Evolutionary conservation across 2,329 filamentous ascomycete species (phyloP).

Genomic region (Alternaria conjuncta): DNA sequence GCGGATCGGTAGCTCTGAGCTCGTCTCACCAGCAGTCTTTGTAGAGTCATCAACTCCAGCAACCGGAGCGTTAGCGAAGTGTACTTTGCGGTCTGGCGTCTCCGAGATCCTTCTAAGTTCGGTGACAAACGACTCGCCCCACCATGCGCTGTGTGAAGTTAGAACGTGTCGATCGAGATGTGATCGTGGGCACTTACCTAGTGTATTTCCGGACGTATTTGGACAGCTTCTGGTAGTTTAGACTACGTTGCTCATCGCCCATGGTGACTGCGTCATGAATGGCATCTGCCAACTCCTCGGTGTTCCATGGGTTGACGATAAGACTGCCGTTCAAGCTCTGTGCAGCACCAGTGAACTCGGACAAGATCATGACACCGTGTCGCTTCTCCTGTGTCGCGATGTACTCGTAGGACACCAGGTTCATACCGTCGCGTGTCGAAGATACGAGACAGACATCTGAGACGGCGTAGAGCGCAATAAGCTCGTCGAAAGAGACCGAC

Average conservation of each 20-base stretch:
- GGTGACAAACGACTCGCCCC: slow-evolving; percentile 90
- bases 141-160: slow-evolving; percentile 74
- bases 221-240: slow-evolving; percentile 90
- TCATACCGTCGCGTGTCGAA: slow-evolving; percentile 98
- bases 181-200: slow-evolving; percentile 55
- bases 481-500: slow-evolving; percentile 91
- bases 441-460: slow-evolving; percentile 92
- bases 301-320: slow-evolving; percentile 99
- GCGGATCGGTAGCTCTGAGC: slow-evolving; percentile 1
- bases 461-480: slow-evolving; percentile 90
- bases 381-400: slow-evolving; percentile 91
- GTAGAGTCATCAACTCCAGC: slow-evolving; percentile 8
- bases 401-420: slow-evolving; percentile 97
- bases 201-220: slow-evolving; percentile 98
- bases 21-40: slow-evolving; percentile 1
- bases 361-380: slow-evolving; percentile 92
- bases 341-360: slow-evolving; percentile 94
- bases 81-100: slow-evolving; percentile 58
- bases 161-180: slow-evolving; percentile 4
- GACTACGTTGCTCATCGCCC: slow-evolving; percentile 82
- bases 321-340: slow-evolving; percentile 92
- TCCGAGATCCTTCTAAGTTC: slow-evolving; percentile 72
- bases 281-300: slow-evolving; percentile 89
- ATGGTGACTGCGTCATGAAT: slow-evolving; percentile 98
- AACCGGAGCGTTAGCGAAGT: slow-evolving; percentile 19